Evolutionary conservation across 495 filamentous ascomycete genomes (phyloP).

Genomic region (Penicillium desertorum): DNA sequence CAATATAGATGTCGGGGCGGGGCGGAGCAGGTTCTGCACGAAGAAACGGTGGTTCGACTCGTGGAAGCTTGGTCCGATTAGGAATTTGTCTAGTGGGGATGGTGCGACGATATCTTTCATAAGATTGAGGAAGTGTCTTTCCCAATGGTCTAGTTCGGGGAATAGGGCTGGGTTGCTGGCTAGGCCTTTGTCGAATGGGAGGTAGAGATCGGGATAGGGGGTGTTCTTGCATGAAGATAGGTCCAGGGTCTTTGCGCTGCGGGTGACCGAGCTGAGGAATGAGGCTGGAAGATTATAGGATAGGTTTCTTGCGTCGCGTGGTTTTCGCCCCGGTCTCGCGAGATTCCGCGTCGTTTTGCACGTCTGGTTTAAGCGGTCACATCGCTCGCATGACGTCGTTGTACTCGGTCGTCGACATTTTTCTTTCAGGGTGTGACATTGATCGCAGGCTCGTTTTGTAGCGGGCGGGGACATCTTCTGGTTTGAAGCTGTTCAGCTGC

Average conservation of each 20-base stretch:
- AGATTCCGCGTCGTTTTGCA: constrained; percentile 13
- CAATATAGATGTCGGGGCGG: constrained; percentile 5
- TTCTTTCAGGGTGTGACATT: neutral
- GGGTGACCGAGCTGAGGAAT: neutral
- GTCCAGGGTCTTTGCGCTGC: neutral
- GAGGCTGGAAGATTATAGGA: constrained; percentile 17
- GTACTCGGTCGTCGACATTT: neutral
- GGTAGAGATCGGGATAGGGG: neutral
- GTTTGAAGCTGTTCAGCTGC: neutral
- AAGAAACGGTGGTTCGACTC: constrained; percentile 19
- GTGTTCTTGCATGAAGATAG: neutral
- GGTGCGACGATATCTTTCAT: constrained; percentile 19
- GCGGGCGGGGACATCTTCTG: neutral
- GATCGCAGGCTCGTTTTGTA: neutral
- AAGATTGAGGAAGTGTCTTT: constrained; percentile 21
- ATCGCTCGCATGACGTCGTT: constrained; percentile 19
- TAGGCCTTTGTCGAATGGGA: constrained; percentile 9
- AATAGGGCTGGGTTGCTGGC: constrained; percentile 14
- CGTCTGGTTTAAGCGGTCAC: constrained; percentile 9
- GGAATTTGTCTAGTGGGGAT: constrained; percentile 22
- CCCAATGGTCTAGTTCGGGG: constrained; percentile 18
- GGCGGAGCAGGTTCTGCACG: constrained; percentile 15
- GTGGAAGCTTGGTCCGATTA: constrained; percentile 20
- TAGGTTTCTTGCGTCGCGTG: constrained; percentile 7
- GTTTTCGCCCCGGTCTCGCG: constrained; percentile 16